These are phyloP conservation scores for Henckelia pumila DNA, from an alignment of 257 asterid species.

Conservation along the genomic window DNA sequence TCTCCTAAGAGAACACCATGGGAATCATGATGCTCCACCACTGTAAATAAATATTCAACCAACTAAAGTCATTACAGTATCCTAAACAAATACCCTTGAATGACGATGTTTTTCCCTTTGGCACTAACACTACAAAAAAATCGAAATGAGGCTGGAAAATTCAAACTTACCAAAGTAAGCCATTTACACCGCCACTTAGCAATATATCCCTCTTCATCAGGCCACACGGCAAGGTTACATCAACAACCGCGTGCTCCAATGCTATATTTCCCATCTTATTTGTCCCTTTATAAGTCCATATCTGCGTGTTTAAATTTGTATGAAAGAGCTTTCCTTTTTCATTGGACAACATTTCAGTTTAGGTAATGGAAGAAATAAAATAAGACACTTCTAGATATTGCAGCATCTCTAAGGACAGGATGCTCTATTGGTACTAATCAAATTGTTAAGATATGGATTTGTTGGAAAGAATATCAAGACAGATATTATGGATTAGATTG, in stretches of 20 bases:
- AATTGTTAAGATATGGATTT: too few species aligned
- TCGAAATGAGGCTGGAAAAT: background rate
- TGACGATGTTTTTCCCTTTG: background rate
- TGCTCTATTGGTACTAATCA: too few species aligned
- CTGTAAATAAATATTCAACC: background rate
- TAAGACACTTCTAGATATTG: background rate
- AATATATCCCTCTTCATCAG: constrained; percentile 46
- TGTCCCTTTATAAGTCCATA: constrained; percentile 64
- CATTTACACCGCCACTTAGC: constrained; percentile 53
- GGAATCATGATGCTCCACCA: background rate
- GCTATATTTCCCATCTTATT: constrained; percentile 48
- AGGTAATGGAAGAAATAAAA: constrained; percentile 5
- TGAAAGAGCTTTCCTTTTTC: background rate
- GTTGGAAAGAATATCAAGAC: too few species aligned
- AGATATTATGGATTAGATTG: too few species aligned
- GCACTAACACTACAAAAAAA: background rate
- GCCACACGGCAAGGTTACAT: constrained; percentile 54
- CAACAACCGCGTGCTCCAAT: constrained; percentile 52
- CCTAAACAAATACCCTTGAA: background rate
- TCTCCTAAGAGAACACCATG: background rate
- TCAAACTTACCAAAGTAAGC: constrained; percentile 52
- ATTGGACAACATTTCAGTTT: background rate
- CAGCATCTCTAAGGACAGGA: too few species aligned
- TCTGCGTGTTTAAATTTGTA: constrained; percentile 34
- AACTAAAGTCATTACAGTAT: constrained; percentile 12